Base-by-base conservation (phyloP, 2,329 filamentous ascomycete genomes). In the Cephalotrichum gorgonifer region DNA sequence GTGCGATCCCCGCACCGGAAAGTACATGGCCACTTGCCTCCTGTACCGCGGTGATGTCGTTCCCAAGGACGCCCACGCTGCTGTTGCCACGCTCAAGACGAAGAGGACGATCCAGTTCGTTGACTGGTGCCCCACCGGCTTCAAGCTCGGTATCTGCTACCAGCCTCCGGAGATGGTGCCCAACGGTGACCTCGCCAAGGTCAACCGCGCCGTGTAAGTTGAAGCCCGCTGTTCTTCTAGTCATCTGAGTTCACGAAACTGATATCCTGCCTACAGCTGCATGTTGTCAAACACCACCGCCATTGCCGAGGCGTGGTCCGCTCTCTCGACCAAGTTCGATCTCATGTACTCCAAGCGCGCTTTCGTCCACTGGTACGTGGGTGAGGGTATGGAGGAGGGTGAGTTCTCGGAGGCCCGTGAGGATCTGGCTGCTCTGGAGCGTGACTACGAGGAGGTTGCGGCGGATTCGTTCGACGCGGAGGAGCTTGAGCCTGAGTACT, bases 71-170 rank as follows among this genome's bases (percentile, higher is more conserved):
- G 87, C 88, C 58, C 88, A 96, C 76, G 81, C 75, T 53, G 91
- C 93, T 56, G 90, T 97, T 59, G 90, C 91, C 54, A 89, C 87
- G 57, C 86, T 97, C 67, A 98, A 97, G 88, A 95, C 93, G 71
- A 97, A 96, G 86, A 86, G 88, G 64, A 95, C 93, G 61, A 95
- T 98, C 67, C 90, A 97, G 75, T 95, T 97, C 68, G 93, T 98
- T 66, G 93, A 98, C 76, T 98, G 93, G 93, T 98, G 93, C 83
- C 93, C 93, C 54, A 98, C 93, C 71, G 93, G 93, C 60, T 98
- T 98, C 86, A 98, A 98, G 87, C 88, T 98, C 60, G 93, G 93
- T 79, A 98, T 98, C 79, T 96, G 90, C 86, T 97, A 94, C 84
- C 90, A 97, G 78, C 87, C 90, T 65, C 91, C 91, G 58, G 82